Percentiles rank a stretch among this genome's conserved stretches.
phyloP scores from a whole-genome alignment of 768 basidiomycete species.

The Trametes cingulata region DNA sequence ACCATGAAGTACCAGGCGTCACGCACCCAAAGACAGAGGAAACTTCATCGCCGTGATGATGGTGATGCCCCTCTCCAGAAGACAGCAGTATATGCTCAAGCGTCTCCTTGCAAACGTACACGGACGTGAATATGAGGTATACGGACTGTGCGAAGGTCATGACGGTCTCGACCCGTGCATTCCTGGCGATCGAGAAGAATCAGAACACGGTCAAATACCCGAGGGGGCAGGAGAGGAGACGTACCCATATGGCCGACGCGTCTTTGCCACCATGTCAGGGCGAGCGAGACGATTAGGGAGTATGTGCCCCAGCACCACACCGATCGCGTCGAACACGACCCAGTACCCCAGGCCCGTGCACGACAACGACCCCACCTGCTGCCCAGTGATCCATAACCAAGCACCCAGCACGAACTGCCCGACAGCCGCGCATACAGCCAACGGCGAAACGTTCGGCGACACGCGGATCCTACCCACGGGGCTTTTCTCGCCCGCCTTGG shows the following conservation, averaged over 20 bases:
- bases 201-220: constrained; percentile 5
- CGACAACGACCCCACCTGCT: constrained; percentile 82
- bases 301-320: constrained; percentile 57
- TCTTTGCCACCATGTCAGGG: constrained; percentile 31
- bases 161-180: constrained; percentile 67
- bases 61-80: constrained; percentile 65
- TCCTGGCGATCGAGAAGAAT: constrained; percentile 39
- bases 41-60: constrained; percentile 62
- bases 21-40: constrained; percentile 44
- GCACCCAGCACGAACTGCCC: constrained; percentile 64
- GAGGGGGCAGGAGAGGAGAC: too few relatives aligned
- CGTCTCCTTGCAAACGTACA: constrained; percentile 97
- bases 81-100: constrained; percentile 88
- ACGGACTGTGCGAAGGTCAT: constrained; percentile 87
- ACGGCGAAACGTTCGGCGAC: constrained; percentile 17
- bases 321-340: constrained; percentile 93
- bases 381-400: constrained; percentile 86
- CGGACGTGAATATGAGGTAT: constrained; percentile 90
- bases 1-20: constrained; percentile 6
- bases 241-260: constrained; percentile 61
- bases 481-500: constrained; percentile 15
- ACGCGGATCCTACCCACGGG: constrained; percentile 23
- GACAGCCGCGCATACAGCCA: constrained; percentile 15
- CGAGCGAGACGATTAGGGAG: constrained; percentile 46
- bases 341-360: constrained; percentile 94